Base-by-base conservation (phyloP, 345 rosid species). In the Boechera divaricarpa region DNA sequence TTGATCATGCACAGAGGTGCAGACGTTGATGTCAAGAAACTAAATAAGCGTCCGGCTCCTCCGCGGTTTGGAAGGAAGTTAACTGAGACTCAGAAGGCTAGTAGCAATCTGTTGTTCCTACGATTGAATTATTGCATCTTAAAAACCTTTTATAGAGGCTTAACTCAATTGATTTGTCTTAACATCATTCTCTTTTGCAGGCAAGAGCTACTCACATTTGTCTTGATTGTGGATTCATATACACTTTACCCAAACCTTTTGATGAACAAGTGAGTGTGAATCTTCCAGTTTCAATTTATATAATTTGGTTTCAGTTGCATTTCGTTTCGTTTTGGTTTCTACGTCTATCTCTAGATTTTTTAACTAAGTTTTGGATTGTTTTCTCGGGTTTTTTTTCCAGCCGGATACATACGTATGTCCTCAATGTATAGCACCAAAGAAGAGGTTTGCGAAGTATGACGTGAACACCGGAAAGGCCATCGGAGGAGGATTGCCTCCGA, bases 31-130 rank as follows among this genome's bases (percentile, higher is more conserved):
- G 97, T 94, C 51, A 94, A 89, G 83, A 81, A 89, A 63, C 86
- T 94, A 26, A 69, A 91, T 4, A 94, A 94, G 84, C 91, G 98
- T 69, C 98, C 98, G 2, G 94, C 96, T 71, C 98, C 98, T 70
- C 97, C 98, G 0, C 93, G 97, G 51, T 91, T 94, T 42, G 98
- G 98, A 62, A 89, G 93, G 78, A 94, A 94, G 84, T 77, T 94
- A 78, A 86, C 97, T 0, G 97, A 94, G 31, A 81, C 92, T 81
- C 98, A 94, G 54, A 93, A 91, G 98, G 97, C 73, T 78, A 78
- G 78, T 66, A 45, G 5, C 28, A n/a, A 12, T 33, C 70, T 56
- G 31, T 32, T 36, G 36, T 11, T 52, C 59, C 41, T 58, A 33
- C 2, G 56, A 54, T 54, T 54, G 11, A 24, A 57, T 24, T 1